phyloP scores from a whole-genome alignment of 257 asterid species.

The Anisodus acutangulus region DNA sequence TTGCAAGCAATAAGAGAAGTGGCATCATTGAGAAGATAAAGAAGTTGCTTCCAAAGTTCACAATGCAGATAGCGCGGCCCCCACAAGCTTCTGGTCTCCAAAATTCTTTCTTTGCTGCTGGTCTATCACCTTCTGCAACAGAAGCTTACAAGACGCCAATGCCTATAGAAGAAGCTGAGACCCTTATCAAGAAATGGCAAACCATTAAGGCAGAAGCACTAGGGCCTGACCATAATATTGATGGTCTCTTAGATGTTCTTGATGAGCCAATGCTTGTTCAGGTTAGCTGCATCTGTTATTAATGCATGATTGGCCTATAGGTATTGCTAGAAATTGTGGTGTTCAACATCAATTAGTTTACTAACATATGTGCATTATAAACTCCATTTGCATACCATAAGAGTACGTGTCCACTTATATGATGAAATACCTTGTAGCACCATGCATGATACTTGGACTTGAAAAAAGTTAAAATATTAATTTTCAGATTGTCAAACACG shows the following conservation, averaged over 20 bases:
- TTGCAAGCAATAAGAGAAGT: slow-evolving; percentile 42
- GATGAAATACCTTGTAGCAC: not conserved
- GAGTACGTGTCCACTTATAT: slow-evolving; percentile 2
- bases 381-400: slow-evolving; percentile 1
- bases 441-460: not conserved
- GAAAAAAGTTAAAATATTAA: not conserved
- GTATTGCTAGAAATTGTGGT: slow-evolving; percentile 17
- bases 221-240: slow-evolving; percentile 76
- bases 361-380: not conserved
- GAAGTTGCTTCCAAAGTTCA: slow-evolving; percentile 58
- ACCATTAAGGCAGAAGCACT: slow-evolving; percentile 85
- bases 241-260: slow-evolving; percentile 71
- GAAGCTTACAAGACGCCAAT: slow-evolving; percentile 64
- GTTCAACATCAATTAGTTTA: not conserved
- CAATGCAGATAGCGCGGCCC: slow-evolving; percentile 41
- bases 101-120: slow-evolving; percentile 66
- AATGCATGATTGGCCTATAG: slow-evolving; percentile 21
- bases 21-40: slow-evolving; percentile 48
- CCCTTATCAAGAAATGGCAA: slow-evolving; percentile 91
- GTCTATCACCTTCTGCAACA: slow-evolving; percentile 54
- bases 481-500: slow-evolving; percentile 6
- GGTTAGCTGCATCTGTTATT: slow-evolving; percentile 58
- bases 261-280: slow-evolving; percentile 93
- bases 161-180: slow-evolving; percentile 92
- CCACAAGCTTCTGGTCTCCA: slow-evolving; percentile 55